phyloP scores from a whole-genome alignment of 2,329 filamentous ascomycete genomes.

The Akanthomyces dipterigenus region DNA sequence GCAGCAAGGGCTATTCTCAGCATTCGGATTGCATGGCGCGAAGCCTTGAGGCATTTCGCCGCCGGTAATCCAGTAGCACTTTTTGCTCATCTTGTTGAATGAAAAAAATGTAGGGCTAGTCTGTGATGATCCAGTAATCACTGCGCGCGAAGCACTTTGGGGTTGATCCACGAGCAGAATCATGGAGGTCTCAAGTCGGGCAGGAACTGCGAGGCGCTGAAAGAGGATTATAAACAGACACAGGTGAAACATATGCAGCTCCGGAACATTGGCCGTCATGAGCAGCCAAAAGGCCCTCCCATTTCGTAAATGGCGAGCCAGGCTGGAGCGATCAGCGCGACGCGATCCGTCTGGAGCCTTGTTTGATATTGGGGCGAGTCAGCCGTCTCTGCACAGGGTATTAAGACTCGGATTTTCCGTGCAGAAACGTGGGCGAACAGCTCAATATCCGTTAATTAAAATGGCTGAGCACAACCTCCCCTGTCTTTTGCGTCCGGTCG shows the following conservation, averaged over 20 bases:
- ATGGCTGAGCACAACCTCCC: background rate
- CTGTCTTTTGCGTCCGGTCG: background rate
- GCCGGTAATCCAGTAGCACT: constrained; percentile 30
- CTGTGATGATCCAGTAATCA: background rate
- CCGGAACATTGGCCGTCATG: background rate
- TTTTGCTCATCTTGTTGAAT: background rate
- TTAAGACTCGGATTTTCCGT: background rate
- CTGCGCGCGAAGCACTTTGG: background rate
- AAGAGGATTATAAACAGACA: background rate
- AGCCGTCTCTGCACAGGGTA: background rate
- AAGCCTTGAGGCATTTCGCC: background rate
- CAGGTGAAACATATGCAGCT: background rate
- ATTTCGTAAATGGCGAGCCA: background rate
- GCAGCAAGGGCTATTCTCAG: constrained; percentile 18
- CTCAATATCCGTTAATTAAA: background rate
- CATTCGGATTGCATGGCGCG: constrained; percentile 16
- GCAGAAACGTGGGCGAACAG: background rate
- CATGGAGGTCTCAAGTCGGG: background rate
- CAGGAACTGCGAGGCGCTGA: background rate
- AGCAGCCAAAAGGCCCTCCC: background rate
- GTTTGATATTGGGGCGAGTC: background rate
- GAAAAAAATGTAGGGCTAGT: background rate
- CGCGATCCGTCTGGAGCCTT: background rate
- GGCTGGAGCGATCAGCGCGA: background rate
- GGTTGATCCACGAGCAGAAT: background rate